These are phyloP conservation scores for Meredithiella fracta DNA, from an alignment of 2,329 filamentous ascomycete species.

Conservation along the genomic window DNA sequence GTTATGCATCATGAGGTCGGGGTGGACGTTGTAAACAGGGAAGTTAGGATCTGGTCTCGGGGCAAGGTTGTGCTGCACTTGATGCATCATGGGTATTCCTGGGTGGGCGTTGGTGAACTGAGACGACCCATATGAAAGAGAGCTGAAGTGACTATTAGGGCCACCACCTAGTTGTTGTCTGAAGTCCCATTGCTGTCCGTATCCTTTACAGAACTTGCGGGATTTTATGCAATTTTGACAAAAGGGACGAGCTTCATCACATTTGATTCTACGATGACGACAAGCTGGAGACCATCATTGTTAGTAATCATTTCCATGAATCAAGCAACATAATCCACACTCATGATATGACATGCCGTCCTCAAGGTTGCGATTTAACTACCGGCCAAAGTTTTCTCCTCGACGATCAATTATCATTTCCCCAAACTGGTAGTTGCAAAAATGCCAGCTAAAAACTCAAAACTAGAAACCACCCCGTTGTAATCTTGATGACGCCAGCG, in stretches of 20 bases:
- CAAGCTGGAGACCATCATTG: constrained; percentile 42
- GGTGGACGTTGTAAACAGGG: background rate
- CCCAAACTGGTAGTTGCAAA: background rate
- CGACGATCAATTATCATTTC: background rate
- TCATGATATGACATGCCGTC: too few relatives aligned
- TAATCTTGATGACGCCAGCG: too few relatives aligned
- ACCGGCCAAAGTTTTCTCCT: background rate
- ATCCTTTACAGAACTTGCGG: constrained; percentile 69
- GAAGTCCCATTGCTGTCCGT: constrained; percentile 66
- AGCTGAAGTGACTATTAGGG: constrained; percentile 14
- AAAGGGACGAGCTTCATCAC: constrained; percentile 71
- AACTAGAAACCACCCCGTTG: too few relatives aligned
- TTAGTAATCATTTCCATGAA: background rate
- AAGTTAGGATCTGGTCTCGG: constrained; percentile 4
- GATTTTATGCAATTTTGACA: constrained; percentile 79
- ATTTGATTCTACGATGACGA: constrained; percentile 89
- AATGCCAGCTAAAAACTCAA: background rate
- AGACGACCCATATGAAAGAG: constrained; percentile 1
- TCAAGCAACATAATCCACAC: too few relatives aligned
- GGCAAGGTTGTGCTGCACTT: constrained; percentile 6
- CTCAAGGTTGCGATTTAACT: background rate
- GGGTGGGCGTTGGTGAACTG: constrained; percentile 20
- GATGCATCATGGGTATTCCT: constrained; percentile 24
- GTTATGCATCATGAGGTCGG: background rate
- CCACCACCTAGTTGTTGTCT: constrained; percentile 52